These are phyloP conservation scores for Stachybotrys chlorohalonatus DNA, from an alignment of 2,329 filamentous ascomycete species.

Conservation along the genomic window DNA sequence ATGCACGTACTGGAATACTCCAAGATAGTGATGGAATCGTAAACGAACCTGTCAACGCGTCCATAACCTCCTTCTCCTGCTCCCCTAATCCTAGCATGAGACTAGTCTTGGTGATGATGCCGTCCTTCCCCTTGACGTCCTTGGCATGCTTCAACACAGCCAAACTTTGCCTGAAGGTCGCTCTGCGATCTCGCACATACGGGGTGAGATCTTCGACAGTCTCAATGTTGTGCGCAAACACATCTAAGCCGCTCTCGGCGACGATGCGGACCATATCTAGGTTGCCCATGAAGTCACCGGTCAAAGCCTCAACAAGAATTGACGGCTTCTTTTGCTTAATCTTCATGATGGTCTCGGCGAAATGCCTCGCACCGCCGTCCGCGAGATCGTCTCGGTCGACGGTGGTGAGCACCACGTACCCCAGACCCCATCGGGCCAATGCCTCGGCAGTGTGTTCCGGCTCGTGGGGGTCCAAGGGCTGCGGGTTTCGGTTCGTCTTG, in stretches of 20 bases:
- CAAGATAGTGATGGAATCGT: not conserved
- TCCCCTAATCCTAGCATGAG: constrained; percentile 95
- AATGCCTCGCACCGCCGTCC: constrained; percentile 83
- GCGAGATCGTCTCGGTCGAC: constrained; percentile 89
- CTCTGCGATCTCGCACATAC: constrained; percentile 79
- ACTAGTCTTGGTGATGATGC: constrained; percentile 95
- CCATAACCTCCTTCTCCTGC: constrained; percentile 76
- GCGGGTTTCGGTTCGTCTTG: constrained; percentile 69
- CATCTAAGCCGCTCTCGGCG: constrained; percentile 80
- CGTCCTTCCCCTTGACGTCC: constrained; percentile 53
- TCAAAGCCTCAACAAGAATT: constrained; percentile 74
- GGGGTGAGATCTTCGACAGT: constrained; percentile 88
- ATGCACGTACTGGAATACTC: not conserved
- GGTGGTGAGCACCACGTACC: constrained; percentile 88
- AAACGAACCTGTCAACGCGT: constrained; percentile 57
- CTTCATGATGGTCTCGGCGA: constrained; percentile 86
- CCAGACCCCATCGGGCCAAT: constrained; percentile 82
- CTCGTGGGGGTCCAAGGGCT: constrained; percentile 87
- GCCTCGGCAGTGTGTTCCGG: constrained; percentile 96
- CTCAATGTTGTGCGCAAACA: constrained; percentile 96
- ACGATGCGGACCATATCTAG: constrained; percentile 80
- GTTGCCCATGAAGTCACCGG: constrained; percentile 81
- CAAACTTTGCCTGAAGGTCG: constrained; percentile 80
- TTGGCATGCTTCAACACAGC: constrained; percentile 76
- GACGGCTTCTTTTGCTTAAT: constrained; percentile 79